Evolutionary conservation across 2,329 filamentous ascomycete genomes (phyloP).

Genomic region (Rasamsonia emersonii): DNA sequence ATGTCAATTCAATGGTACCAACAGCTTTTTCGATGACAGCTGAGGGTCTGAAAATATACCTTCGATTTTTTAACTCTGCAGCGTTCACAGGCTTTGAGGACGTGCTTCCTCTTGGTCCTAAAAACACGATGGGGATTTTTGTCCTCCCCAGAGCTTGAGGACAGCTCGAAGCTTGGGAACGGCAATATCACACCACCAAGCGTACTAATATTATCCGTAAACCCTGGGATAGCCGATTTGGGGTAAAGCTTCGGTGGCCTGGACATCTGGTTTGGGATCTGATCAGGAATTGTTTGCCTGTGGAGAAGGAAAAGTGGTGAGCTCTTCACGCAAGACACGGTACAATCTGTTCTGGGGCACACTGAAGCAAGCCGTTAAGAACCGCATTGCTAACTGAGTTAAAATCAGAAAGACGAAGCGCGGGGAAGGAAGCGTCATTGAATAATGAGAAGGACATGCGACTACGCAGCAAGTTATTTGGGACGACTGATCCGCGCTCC

Average conservation of each 20-base stretch:
- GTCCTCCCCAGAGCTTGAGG: slow-evolving; percentile 21
- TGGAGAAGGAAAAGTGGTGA: slow-evolving; percentile 4
- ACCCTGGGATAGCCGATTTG: slow-evolving; percentile 28
- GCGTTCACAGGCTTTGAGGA: slow-evolving; percentile 37
- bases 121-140: slow-evolving; percentile 32
- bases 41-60: slow-evolving; percentile 17
- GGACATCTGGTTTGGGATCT: slow-evolving; percentile 30
- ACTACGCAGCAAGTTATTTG: too few relatives aligned
- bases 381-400: too few relatives aligned
- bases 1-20: neutral
- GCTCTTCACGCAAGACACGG: too few relatives aligned
- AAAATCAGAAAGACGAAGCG: too few relatives aligned
- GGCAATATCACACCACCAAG: slow-evolving; percentile 22
- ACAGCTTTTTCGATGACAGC: slow-evolving; percentile 4
- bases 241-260: slow-evolving; percentile 31
- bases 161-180: slow-evolving; percentile 22
- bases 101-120: slow-evolving; percentile 37
- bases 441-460: too few relatives aligned
- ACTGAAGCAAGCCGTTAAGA: too few relatives aligned
- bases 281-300: slow-evolving; percentile 12
- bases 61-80: slow-evolving; percentile 39
- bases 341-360: too few relatives aligned
- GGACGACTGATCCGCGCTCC: too few relatives aligned
- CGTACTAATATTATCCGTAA: slow-evolving; percentile 26
- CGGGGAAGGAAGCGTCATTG: too few relatives aligned